phyloP scores from a whole-genome alignment of 2,329 filamentous ascomycete species.

The Geosmithia flava region DNA sequence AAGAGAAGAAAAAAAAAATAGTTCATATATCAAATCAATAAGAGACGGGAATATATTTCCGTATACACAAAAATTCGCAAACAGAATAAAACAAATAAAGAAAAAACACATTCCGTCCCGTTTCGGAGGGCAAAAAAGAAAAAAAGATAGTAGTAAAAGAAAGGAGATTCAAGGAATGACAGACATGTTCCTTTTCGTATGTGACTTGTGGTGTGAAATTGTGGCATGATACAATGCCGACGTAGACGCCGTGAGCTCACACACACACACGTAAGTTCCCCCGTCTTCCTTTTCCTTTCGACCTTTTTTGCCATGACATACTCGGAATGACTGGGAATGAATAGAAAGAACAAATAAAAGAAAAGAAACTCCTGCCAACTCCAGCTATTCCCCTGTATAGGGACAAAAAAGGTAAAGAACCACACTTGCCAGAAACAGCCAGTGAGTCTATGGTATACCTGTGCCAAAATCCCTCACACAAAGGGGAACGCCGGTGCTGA shows the following conservation, averaged over 20 bases:
- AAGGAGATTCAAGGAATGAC: no score
- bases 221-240: neutral
- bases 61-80: no score
- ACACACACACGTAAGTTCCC: neutral
- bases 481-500: neutral
- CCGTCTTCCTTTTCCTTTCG: neutral
- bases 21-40: neutral
- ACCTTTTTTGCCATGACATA: neutral
- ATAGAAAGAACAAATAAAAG: conserved; percentile 9
- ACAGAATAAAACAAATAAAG: neutral
- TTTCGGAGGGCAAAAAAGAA: conserved; percentile 10
- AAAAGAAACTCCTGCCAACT: neutral
- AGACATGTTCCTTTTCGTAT: neutral
- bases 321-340: neutral
- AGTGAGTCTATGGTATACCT: conserved; percentile 15
- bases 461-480: neutral
- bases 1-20: conserved; percentile 13
- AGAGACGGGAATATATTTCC: no score
- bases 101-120: neutral
- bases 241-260: neutral
- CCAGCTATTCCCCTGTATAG: conserved; percentile 24
- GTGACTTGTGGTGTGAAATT: no score
- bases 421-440: conserved; percentile 18
- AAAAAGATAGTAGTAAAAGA: conserved; percentile 10
- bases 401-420: conserved; percentile 40